Percentiles rank a stretch among this genome's conserved stretches.
Evolutionary conservation across 352 stramenopile species (phyloP).

Genomic region (Globisporangium abappressorium): DNA sequence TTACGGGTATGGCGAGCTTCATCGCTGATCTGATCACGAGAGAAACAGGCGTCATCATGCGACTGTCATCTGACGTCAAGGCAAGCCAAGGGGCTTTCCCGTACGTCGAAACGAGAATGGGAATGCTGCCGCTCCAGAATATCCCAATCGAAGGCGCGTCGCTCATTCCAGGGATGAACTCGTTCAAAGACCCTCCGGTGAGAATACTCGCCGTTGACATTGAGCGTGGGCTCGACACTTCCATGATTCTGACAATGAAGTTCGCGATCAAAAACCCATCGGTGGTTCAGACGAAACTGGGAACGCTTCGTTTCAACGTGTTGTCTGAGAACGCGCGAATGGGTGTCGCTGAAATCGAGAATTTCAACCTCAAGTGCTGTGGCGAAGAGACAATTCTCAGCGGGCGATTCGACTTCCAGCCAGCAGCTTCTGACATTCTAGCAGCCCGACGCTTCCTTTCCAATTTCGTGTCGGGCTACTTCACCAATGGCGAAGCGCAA

Average conservation of each 20-base stretch:
- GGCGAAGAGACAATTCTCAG: constrained; percentile 45
- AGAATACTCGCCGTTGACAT: constrained; percentile 68
- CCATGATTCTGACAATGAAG: constrained; percentile 64
- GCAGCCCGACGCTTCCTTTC: constrained; percentile 65
- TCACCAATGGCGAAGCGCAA: constrained; percentile 59
- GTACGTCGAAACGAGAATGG: constrained; percentile 69
- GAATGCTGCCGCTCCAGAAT: constrained; percentile 53
- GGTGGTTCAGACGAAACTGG: constrained; percentile 57
- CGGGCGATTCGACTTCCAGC: constrained; percentile 63
- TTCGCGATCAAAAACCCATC: constrained; percentile 75
- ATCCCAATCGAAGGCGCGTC: constrained; percentile 60
- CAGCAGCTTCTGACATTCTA: constrained; percentile 24
- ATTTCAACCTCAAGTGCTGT: constrained; percentile 73
- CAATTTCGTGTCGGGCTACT: constrained; percentile 83
- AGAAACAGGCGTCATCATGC: constrained; percentile 59
- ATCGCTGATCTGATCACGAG: constrained; percentile 57
- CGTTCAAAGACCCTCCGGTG: constrained; percentile 59
- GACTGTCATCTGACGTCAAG: constrained; percentile 31
- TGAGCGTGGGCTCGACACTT: constrained; percentile 32
- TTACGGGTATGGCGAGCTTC: constrained; percentile 51
- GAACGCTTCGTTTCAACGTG: constrained; percentile 51
- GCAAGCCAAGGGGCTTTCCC: constrained; percentile 59
- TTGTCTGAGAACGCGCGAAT: constrained; percentile 42
- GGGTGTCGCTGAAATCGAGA: constrained; percentile 52
- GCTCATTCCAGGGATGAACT: constrained; percentile 65